Evolutionary conservation across 2,329 filamentous ascomycete species (phyloP).

Genomic region (Canariomyces notabilis): DNA sequence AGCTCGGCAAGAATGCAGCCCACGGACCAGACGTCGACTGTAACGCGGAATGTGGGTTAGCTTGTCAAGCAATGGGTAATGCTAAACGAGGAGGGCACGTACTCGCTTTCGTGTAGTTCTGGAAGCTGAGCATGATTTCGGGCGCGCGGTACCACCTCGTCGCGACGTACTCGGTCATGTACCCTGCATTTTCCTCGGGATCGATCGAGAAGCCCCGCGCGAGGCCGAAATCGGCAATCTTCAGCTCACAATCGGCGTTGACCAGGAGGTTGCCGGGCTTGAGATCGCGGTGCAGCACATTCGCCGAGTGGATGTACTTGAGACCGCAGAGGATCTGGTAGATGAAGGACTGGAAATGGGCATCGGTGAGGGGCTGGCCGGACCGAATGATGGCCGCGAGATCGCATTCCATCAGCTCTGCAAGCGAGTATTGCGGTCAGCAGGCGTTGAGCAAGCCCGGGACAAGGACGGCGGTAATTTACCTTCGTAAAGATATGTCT

Average conservation of each 20-base stretch:
- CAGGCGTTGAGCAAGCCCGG: background rate
- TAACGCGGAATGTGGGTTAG: slow-evolving; percentile 7
- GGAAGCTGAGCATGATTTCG: slow-evolving; percentile 99
- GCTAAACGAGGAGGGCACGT: slow-evolving; percentile 42
- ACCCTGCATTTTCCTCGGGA: slow-evolving; percentile 95
- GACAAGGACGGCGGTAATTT: slow-evolving; percentile 29
- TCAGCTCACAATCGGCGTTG: slow-evolving; percentile 98
- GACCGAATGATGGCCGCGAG: slow-evolving; percentile 96
- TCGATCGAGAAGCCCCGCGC: slow-evolving; percentile 96
- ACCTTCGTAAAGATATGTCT: slow-evolving; percentile 99
- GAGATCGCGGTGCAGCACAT: slow-evolving; percentile 92
- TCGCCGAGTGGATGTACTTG: slow-evolving; percentile 99
- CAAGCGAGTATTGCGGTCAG: background rate
- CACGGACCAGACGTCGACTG: slow-evolving; percentile 98
- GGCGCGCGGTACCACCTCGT: slow-evolving; percentile 93
- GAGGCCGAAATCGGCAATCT: slow-evolving; percentile 97
- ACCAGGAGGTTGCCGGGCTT: slow-evolving; percentile 97
- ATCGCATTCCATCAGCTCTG: slow-evolving; percentile 99
- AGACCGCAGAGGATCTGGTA: slow-evolving; percentile 98
- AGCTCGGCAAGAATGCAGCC: slow-evolving; percentile 96
- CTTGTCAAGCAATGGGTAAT: background rate
- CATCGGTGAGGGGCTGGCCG: slow-evolving; percentile 93
- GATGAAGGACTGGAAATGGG: slow-evolving; percentile 99
- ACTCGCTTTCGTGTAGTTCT: slow-evolving; percentile 99
- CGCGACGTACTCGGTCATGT: slow-evolving; percentile 99